These are phyloP conservation scores for Penicillium polonicum DNA, from an alignment of 2,329 filamentous ascomycete genomes.

Conservation along the genomic window DNA sequence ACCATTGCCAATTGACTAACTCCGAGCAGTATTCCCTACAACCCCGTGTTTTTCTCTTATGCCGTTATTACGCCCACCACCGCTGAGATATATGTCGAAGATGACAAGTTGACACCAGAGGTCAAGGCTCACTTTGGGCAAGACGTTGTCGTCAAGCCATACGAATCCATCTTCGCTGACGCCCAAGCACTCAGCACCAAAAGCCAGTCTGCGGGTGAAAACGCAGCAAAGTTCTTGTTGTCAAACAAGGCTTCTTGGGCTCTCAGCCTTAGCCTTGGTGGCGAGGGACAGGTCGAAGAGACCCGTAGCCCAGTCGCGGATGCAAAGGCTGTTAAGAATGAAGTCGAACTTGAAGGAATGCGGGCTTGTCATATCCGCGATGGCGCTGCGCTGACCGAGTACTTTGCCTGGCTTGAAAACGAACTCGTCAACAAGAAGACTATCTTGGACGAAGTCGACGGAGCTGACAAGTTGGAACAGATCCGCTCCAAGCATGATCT, in stretches of 20 bases:
- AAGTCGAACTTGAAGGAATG: constrained; percentile 88
- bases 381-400: constrained; percentile 84
- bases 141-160: constrained; percentile 74
- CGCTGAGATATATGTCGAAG: constrained; percentile 81
- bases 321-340: constrained; percentile 92
- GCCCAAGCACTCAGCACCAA: constrained; percentile 62
- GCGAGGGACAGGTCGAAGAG: constrained; percentile 81
- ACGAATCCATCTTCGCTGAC: constrained; percentile 76
- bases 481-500: constrained; percentile 60
- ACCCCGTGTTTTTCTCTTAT: constrained; percentile 98
- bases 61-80: constrained; percentile 75
- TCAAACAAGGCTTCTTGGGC: constrained; percentile 94
- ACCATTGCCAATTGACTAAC: constrained; percentile 1
- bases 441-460: constrained; percentile 80
- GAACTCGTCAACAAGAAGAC: constrained; percentile 73
- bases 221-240: constrained; percentile 68
- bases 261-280: constrained; percentile 79
- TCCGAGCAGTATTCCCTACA: constrained; percentile 73
- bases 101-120: constrained; percentile 69
- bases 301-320: constrained; percentile 82
- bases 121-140: constrained; percentile 68
- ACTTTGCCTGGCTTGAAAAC: constrained; percentile 95
- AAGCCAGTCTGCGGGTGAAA: constrained; percentile 40
- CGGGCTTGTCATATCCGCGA: constrained; percentile 89
- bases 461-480: constrained; percentile 83